phyloP scores from a whole-genome alignment of 441 rosid species.

The Geranium incanum region DNA sequence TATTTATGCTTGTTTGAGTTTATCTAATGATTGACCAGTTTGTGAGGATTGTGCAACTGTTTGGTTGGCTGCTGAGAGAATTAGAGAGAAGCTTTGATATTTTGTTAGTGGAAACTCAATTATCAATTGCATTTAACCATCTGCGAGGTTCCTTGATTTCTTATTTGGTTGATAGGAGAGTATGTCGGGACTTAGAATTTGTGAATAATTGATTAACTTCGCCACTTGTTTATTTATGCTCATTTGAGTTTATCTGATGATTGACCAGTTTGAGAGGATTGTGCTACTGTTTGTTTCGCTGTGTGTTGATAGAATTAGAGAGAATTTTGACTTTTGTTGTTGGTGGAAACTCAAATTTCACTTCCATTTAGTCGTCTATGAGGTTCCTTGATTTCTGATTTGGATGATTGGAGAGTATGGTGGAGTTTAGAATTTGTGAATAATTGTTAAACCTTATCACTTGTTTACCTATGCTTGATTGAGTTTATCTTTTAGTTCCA shows the following conservation, averaged over 20 bases:
- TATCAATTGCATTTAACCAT: not conserved
- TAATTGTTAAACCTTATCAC: too few species aligned
- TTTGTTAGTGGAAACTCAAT: not conserved
- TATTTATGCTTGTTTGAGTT: constrained; percentile 1
- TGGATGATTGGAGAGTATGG: not conserved
- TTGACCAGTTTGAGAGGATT: not conserved
- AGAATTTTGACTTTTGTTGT: not conserved
- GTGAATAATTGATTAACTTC: not conserved
- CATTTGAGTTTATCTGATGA: not conserved
- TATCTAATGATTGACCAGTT: not conserved
- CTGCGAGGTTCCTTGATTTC: not conserved
- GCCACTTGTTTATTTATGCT: too few species aligned
- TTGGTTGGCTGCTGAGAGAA: not conserved
- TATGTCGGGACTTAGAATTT: not conserved
- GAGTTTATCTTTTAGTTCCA: not conserved
- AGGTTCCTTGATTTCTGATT: not conserved
- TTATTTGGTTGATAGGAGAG: not conserved
- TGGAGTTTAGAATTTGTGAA: constrained; percentile 5
- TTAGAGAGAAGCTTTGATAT: not conserved
- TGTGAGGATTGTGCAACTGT: not conserved
- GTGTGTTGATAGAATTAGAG: not conserved
- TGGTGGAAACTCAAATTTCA: not conserved
- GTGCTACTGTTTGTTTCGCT: not conserved
- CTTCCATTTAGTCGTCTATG: not conserved
- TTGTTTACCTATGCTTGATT: too few species aligned